A percentile compares a stretch with the other conserved stretches of the same genome.
Conservation (phyloP, 148 eudicot genomes). For the Fagopyrum homotropicum region DNA sequence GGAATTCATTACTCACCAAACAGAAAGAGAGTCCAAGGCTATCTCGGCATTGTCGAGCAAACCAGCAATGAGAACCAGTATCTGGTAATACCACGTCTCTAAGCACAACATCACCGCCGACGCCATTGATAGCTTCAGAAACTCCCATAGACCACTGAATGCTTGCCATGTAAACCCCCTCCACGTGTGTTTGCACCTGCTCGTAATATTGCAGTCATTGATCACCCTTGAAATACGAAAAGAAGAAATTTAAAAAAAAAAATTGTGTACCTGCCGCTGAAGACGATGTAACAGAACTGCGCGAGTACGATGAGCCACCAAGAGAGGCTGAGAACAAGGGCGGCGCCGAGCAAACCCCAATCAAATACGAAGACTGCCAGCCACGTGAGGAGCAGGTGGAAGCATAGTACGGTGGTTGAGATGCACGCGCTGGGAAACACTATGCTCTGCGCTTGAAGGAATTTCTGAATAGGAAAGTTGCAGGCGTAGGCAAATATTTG, state of each 20-base stretch:
- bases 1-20: constrained; percentile 25
- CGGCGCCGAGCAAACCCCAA: constrained; percentile 33
- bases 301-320: constrained; percentile 35
- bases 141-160: constrained; percentile 34
- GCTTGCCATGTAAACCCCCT: constrained; percentile 36
- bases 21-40: constrained; percentile 43
- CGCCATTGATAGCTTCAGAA: constrained; percentile 32
- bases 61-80: constrained; percentile 44
- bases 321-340: constrained; percentile 32
- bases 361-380: constrained; percentile 16
- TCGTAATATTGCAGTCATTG: too few species aligned
- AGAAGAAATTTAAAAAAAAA: too few species aligned
- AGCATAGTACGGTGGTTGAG: constrained; percentile 20
- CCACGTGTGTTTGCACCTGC: constrained; percentile 40
- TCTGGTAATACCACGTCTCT: constrained; percentile 48
- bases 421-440: constrained; percentile 26
- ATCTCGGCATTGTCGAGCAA: constrained; percentile 35
- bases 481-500: constrained; percentile 46
- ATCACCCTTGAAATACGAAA: too few species aligned
- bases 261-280: background rate
- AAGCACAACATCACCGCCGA: constrained; percentile 56
- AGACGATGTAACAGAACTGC: constrained; percentile 25
- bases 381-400: constrained; percentile 34
- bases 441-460: constrained; percentile 32
- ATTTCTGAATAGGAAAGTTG: constrained; percentile 35